Evolutionary conservation across 2,329 filamentous ascomycete genomes (phyloP).

Genomic region (Pezicula neosporulosa): DNA sequence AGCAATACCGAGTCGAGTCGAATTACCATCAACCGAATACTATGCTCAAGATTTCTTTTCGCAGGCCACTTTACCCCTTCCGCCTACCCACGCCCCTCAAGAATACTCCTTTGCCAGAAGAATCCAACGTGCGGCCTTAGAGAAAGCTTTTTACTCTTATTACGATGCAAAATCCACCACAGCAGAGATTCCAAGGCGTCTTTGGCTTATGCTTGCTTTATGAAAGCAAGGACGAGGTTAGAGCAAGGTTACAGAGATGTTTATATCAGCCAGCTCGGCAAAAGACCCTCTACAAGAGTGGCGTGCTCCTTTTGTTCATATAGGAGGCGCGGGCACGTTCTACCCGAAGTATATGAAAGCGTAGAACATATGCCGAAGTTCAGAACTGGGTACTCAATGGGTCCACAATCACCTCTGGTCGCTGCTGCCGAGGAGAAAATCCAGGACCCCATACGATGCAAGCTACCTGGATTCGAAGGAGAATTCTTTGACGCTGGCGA

Average conservation of each 20-base stretch:
- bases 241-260: constrained; percentile 33
- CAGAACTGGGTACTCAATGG: constrained; percentile 38
- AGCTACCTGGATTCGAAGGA: constrained; percentile 62
- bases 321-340: constrained; percentile 68
- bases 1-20: constrained; percentile 21
- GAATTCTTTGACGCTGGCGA: constrained; percentile 77
- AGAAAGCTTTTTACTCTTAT: constrained; percentile 61
- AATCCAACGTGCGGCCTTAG: constrained; percentile 62
- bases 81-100: constrained; percentile 55
- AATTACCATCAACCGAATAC: constrained; percentile 24
- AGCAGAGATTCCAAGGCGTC: constrained; percentile 46
- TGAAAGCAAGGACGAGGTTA: constrained; percentile 45
- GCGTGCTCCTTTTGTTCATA: constrained; percentile 57
- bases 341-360: constrained; percentile 37
- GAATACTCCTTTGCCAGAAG: constrained; percentile 69
- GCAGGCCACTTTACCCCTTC: constrained; percentile 35
- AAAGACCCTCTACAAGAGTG: constrained; percentile 53
- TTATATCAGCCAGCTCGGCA: constrained; percentile 11
- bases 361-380: constrained; percentile 22
- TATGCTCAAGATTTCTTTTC: constrained; percentile 21
- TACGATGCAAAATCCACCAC: constrained; percentile 39
- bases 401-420: constrained; percentile 42
- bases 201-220: constrained; percentile 71
- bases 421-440: constrained; percentile 37
- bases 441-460: constrained; percentile 45